A percentile compares a stretch with the other conserved stretches of the same genome.
These are phyloP conservation scores for Oryza punctata DNA, from an alignment of 176 grass and related monocot species.

Conservation along the genomic window DNA sequence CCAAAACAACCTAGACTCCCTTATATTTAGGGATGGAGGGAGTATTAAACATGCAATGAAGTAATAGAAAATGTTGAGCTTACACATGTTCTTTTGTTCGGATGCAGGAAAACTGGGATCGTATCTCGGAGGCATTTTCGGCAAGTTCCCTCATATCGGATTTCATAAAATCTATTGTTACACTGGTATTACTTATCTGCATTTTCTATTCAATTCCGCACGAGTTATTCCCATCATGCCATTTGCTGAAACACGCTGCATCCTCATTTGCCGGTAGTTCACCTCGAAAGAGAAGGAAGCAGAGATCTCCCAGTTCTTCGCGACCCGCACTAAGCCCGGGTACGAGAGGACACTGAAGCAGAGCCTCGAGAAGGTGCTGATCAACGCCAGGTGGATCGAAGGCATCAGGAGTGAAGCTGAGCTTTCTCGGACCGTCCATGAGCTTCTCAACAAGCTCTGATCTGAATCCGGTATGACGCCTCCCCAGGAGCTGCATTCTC, in stretches of 20 bases:
- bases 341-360: slow-evolving; percentile 75
- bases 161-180: slow-evolving; percentile 46
- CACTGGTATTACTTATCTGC: slow-evolving; percentile 43
- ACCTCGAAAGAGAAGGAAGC: slow-evolving; percentile 56
- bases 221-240: not conserved
- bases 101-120: slow-evolving; percentile 70
- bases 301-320: slow-evolving; percentile 72
- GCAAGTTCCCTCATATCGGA: slow-evolving; percentile 13
- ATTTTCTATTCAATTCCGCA: not conserved
- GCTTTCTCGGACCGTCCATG: slow-evolving; percentile 53
- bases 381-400: slow-evolving; percentile 61
- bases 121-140: slow-evolving; percentile 56
- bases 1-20: too few relatives aligned
- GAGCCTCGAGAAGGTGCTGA: slow-evolving; percentile 64
- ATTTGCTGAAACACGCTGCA: not conserved
- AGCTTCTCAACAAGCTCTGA: slow-evolving; percentile 45
- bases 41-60: not conserved
- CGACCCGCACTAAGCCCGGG: slow-evolving; percentile 44
- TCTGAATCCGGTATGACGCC: not conserved
- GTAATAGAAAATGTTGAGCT: slow-evolving; percentile 6
- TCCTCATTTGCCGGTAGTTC: slow-evolving; percentile 56
- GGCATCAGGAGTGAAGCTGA: slow-evolving; percentile 51
- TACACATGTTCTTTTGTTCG: not conserved
- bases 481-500: not conserved
- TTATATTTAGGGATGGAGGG: too few relatives aligned